Evolutionary conservation across 257 asterid genomes (phyloP).

Genomic region (Solanum arcanum): DNA sequence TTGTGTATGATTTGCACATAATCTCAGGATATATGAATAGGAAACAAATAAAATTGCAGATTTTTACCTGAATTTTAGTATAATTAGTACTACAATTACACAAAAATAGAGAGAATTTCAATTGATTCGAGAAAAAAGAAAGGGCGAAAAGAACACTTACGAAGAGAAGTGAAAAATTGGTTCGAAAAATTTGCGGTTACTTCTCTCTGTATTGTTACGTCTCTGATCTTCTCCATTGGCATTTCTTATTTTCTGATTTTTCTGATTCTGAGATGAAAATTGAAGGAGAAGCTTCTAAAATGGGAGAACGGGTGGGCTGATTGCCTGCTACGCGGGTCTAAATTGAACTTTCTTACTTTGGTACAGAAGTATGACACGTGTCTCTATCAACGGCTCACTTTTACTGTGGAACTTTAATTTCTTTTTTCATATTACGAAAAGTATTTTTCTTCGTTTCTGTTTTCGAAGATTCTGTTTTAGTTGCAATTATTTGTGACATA

Average conservation of each 20-base stretch:
- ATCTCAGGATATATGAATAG: neutral
- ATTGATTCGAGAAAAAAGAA: too few relatives aligned
- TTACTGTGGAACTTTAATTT: too few relatives aligned
- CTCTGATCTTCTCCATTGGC: neutral
- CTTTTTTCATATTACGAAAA: too few relatives aligned
- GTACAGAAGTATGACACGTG: too few relatives aligned
- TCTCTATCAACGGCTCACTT: neutral
- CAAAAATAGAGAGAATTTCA: neutral
- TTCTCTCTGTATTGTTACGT: neutral
- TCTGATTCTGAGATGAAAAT: neutral
- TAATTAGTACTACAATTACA: neutral
- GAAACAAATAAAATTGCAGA: neutral
- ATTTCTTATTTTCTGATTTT: too few relatives aligned
- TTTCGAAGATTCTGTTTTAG: too few relatives aligned
- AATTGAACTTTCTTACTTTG: neutral
- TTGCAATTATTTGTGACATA: too few relatives aligned
- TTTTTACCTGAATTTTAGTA: neutral
- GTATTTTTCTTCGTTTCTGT: neutral
- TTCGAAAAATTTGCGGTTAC: neutral
- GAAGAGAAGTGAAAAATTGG: neutral
- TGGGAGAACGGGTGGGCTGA: neutral
- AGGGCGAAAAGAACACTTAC: neutral
- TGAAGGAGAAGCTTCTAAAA: neutral
- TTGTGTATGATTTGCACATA: neutral
- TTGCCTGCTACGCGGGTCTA: neutral